Conservation (phyloP, 2,329 filamentous ascomycete genomes). For the Penicillium crustosum region DNA sequence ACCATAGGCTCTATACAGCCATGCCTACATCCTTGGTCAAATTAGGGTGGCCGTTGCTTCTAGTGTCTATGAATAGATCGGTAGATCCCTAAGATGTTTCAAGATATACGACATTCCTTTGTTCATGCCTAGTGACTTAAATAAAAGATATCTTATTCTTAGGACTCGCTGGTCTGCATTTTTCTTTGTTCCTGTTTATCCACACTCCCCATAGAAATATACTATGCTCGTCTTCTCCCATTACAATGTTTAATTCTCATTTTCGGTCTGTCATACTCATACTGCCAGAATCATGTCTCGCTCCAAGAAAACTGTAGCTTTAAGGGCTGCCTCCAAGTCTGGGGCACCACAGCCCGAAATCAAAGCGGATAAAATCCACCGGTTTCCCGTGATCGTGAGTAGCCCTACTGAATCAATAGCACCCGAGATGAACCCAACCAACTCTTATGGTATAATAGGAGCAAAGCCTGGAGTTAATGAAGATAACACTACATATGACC, state of each 20-base stretch:
- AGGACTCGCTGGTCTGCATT: too few relatives aligned
- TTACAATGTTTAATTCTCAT: neutral
- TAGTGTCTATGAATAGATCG: neutral
- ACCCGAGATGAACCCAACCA: neutral
- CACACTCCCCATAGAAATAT: neutral
- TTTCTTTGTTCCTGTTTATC: too few relatives aligned
- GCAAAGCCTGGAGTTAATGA: conserved; percentile 50
- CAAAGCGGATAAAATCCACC: neutral
- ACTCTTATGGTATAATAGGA: conserved; percentile 22
- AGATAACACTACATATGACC: conserved; percentile 50
- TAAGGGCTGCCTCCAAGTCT: neutral
- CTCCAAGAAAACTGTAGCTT: neutral
- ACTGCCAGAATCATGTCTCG: too few relatives aligned
- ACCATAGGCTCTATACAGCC: neutral
- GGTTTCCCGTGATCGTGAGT: neutral
- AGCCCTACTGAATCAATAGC: neutral
- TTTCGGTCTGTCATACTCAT: neutral
- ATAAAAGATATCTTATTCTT: neutral
- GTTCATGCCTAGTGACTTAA: neutral
- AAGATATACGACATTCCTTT: neutral
- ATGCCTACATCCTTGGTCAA: neutral
- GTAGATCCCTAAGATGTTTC: neutral
- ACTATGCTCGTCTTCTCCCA: neutral
- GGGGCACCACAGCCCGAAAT: neutral
- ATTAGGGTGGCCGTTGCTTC: neutral